Percentiles rank a stretch among this genome's conserved stretches.
These are phyloP conservation scores for Diaporthe eres DNA, from an alignment of 2,329 filamentous ascomycete genomes.

Conservation along the genomic window DNA sequence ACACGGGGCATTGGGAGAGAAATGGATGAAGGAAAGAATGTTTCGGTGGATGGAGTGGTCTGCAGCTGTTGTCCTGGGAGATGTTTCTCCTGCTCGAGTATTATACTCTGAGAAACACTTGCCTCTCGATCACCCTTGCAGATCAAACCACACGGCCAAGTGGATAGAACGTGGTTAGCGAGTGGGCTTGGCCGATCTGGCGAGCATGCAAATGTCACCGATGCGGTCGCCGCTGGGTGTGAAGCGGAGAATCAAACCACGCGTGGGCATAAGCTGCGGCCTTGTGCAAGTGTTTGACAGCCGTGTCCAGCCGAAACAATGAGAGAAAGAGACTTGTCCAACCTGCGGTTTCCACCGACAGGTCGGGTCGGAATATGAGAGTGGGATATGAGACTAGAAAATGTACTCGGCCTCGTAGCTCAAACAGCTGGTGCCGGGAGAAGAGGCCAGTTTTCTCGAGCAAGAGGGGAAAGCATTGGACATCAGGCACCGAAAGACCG, in stretches of 20 bases:
- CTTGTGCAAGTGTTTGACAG: not conserved
- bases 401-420: constrained; percentile 10
- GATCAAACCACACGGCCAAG: constrained; percentile 18
- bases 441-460: constrained; percentile 16
- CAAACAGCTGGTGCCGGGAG: constrained; percentile 23
- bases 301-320: not conserved
- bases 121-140: constrained; percentile 31
- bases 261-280: not conserved
- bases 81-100: constrained; percentile 29
- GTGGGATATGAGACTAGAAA: constrained; percentile 18
- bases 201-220: constrained; percentile 25
- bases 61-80: not conserved
- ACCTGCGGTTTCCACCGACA: not conserved
- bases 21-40: constrained; percentile 10
- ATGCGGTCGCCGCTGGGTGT: constrained; percentile 33
- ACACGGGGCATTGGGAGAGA: constrained; percentile 34
- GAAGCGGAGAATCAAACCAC: constrained; percentile 29
- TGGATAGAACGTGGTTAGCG: constrained; percentile 3
- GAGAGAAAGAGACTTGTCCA: not conserved
- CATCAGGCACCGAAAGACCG: not conserved
- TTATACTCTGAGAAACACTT: constrained; percentile 38
- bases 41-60: constrained; percentile 29
- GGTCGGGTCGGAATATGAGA: not conserved
- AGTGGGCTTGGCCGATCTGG: constrained; percentile 30
- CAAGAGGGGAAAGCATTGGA: constrained; percentile 30